A percentile compares a stretch with the other conserved stretches of the same genome.
These are phyloP conservation scores for Oryza coarctata DNA, from an alignment of 176 grass and related monocot genomes.

Conservation along the genomic window DNA sequence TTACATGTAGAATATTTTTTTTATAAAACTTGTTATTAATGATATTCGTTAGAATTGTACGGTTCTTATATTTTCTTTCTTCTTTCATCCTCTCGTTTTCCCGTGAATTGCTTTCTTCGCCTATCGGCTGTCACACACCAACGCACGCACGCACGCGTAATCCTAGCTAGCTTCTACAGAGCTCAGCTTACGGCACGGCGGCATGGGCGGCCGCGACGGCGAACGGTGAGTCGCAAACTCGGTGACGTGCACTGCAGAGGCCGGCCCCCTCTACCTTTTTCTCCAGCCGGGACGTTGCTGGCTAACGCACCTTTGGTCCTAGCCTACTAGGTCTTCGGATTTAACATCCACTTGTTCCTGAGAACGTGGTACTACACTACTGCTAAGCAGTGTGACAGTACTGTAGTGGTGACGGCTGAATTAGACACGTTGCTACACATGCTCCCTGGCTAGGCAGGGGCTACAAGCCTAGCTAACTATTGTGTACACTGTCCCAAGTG, in stretches of 20 bases:
- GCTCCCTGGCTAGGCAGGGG: neutral
- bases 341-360: neutral
- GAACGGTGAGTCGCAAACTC: neutral
- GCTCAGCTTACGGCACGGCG: neutral
- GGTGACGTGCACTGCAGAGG: neutral
- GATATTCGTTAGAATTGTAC: no score
- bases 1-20: no score
- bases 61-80: no score
- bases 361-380: neutral
- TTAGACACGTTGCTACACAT: neutral
- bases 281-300: neutral
- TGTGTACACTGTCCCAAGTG: neutral
- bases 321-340: neutral
- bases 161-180: no score
- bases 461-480: neutral
- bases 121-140: neutral
- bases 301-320: neutral
- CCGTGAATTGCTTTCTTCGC: neutral
- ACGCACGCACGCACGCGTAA: no score
- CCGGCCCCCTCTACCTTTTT: neutral
- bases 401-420: neutral
- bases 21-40: no score
- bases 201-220: neutral
- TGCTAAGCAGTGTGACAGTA: no score
- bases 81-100: neutral